Evolutionary conservation across 2,329 filamentous ascomycete genomes (phyloP), one percentile per base, ranked within the genome.

Genomic region (Arthrobotrys conoides): DNA sequence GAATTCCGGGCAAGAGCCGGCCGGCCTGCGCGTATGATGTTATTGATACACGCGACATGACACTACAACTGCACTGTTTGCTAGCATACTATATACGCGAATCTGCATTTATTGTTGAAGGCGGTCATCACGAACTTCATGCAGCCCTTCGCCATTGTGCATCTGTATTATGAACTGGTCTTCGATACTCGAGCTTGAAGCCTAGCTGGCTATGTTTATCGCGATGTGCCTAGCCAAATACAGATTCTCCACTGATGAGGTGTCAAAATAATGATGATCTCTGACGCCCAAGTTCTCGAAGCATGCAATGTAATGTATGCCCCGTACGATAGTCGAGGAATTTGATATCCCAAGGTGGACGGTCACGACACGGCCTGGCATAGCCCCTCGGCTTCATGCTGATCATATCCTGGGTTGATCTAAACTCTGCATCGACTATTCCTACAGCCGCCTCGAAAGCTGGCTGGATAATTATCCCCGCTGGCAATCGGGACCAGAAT

Each of bases 181-280:
- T 9, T 44, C 36, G 6, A 5, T n/a, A 8, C 18, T 24, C 22
- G 9, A 22, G 9, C 18, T 24, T 14, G 9, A 22, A 8, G 20
- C 33, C 14, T 18, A 24, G 22, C 48, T 27, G 8, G 44, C 41
- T 20, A 61, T 61, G 33, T 61, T 18, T 27, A 16, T 20, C n/a
- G 14, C 36, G 22, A 30, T 18, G 33, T 46, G 16, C 38, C 38
- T 41, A 12, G 38, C 10, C 16, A 66, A 36, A 51, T 41, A 16
- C 46, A 53, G 18, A 41, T 22, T 38, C 44, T 18, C 61, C 24
- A 71, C 30, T 66, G 69, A 59, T 72, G 69, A 72, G 27, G 48
- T 57, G 69, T 72, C 69, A 66, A 66, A n/a, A 12, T 36, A 24
- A 38, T 6, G 69, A 41, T 41, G 57, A 71, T 63, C 68, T 48